phyloP scores from a whole-genome alignment of 164 flowering plant genomes.

The Echeveria elegans region DNA sequence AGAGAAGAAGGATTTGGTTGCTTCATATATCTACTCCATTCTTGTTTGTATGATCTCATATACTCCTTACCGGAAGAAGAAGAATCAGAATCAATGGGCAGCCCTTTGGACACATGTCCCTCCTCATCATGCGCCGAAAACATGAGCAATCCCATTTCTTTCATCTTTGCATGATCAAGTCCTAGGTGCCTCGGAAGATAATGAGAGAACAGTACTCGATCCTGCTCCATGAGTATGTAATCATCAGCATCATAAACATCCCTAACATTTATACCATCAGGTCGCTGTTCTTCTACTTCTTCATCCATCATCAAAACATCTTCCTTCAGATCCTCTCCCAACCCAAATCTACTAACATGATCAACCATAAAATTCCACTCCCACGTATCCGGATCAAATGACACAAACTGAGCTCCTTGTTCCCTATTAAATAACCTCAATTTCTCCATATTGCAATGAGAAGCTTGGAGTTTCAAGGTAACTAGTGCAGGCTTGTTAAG shows the following conservation, averaged over 20 bases:
- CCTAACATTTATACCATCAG: conserved; percentile 30
- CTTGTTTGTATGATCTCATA: conserved; percentile 33
- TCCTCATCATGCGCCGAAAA: conserved; percentile 58
- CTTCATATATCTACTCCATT: conserved; percentile 23
- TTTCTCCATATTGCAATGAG: conserved; percentile 23
- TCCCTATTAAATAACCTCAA: conserved; percentile 39
- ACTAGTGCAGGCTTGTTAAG: conserved; percentile 91
- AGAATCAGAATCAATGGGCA: conserved; percentile 23
- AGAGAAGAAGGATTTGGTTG: conserved; percentile 35
- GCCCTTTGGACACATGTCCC: conserved; percentile 26
- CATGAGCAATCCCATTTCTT: conserved; percentile 85
- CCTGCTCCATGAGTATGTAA: conserved; percentile 18
- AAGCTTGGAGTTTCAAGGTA: conserved; percentile 45
- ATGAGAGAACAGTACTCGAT: conserved; percentile 50
- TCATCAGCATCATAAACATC: conserved; percentile 42
- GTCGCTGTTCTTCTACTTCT: conserved; percentile 33
- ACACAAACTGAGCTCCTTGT: conserved; percentile 75
- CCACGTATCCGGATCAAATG: conserved; percentile 47
- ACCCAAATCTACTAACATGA: conserved; percentile 95
- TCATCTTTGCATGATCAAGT: conserved; percentile 86
- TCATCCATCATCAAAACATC: conserved; percentile 68
- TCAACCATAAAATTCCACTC: conserved; percentile 81
- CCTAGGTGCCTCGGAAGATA: conserved; percentile 95
- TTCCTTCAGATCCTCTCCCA: conserved; percentile 77
- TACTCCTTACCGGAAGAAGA: conserved; percentile 28